Base-by-base conservation (phyloP, 2,329 filamentous ascomycete genomes). In the Iodosphaeria phyllophila region DNA sequence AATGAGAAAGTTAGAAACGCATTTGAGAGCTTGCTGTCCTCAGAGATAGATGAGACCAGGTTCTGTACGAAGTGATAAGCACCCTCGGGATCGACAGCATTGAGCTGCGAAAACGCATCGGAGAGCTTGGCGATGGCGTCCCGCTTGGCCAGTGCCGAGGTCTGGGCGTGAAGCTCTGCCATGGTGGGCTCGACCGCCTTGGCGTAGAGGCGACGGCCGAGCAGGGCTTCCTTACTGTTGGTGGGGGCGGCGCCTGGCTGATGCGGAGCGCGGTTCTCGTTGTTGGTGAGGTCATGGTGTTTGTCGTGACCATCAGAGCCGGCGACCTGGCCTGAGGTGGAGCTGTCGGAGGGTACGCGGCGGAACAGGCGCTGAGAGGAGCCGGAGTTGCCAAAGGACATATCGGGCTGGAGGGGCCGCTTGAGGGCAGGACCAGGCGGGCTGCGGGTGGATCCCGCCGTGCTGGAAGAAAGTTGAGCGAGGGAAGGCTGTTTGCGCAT, bases 341-440 rank as follows among this genome's bases (percentile, higher is more conserved):
- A 69, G 37, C 60, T 58, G 38, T 80, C 77, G 0, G 84, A 89
- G 1, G 64, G 63, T 1, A 92, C 82, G 13, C 86, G 71, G 34
- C 80, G 78, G 56, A 93, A 95, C 26, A 92, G 74, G 27, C 84
- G 74, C 35, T 92, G 80, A 10, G 84, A 92, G 1, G 86, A 93
- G 2, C 79, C 80, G 6, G 74, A 77, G 48, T 95, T 95, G 25
- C 86, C 89, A 50, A 91, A 95, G 5, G 76, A 91, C 58, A 92
- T 74, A 41, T 95, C 82, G 2, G 89, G 65, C 28, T 83, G 82
- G 2, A 93, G 60, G 0, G 86, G 84, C 34, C 79, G 74, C 48
- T 80, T 83, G 1, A 67, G 48, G 3, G 58, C 59, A 28, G 10
- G 54, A 44, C 17, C 48, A 41, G 29, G 58, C 42, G 29, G 58